These are phyloP conservation scores for Earliella scabrosa DNA, from an alignment of 1,284 basidiomycete species.

Conservation along the genomic window DNA sequence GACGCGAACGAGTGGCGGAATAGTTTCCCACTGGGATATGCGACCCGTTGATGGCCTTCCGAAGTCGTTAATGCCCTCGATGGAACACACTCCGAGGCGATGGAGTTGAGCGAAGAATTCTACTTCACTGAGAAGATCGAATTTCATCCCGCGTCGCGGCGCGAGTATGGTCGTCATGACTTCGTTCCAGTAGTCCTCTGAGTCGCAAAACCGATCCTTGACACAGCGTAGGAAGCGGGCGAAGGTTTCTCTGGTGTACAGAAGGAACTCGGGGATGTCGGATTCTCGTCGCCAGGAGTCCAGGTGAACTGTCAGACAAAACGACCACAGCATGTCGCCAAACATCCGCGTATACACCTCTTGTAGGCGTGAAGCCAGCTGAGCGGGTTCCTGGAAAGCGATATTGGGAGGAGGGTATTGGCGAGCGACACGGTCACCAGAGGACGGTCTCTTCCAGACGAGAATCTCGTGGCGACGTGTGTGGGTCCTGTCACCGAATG, in stretches of 20 bases:
- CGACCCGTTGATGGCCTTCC: constrained; percentile 11
- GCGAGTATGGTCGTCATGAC: constrained; percentile 37
- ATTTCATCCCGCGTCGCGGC: constrained; percentile 29
- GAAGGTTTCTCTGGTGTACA: neutral
- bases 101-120: constrained; percentile 40
- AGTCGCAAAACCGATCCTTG: constrained; percentile 9
- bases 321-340: neutral
- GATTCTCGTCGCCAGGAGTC: neutral
- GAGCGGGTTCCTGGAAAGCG: neutral
- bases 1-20: constrained; percentile 33
- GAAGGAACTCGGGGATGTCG: neutral
- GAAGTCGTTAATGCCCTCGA: neutral
- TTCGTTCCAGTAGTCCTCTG: neutral
- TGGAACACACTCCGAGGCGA: constrained; percentile 35
- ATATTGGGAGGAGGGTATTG: neutral
- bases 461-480: neutral
- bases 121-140: constrained; percentile 38
- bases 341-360: neutral
- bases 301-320: neutral
- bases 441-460: neutral
- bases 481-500: neutral
- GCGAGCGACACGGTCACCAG: neutral
- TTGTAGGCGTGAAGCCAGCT: neutral
- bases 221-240: neutral
- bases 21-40: constrained; percentile 33